Percentiles rank a stretch among this genome's conserved stretches.
Conservation (phyloP, 768 basidiomycete genomes). For the Kwoniella botswanensis region DNA sequence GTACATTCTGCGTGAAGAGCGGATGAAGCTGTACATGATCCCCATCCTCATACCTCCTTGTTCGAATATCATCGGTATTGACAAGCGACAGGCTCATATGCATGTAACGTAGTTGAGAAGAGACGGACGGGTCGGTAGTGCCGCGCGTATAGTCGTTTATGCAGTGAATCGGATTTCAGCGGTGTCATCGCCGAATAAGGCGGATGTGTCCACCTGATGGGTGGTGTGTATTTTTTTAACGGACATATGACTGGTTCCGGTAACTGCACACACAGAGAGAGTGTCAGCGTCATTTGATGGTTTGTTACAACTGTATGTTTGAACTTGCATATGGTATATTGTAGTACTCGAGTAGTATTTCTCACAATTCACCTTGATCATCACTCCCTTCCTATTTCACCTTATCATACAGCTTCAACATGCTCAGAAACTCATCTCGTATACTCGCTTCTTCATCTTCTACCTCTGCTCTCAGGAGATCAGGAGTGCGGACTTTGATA, state of each 20-base stretch:
- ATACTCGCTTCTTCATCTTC: constrained; percentile 25
- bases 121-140: constrained; percentile 5
- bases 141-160: constrained; percentile 11
- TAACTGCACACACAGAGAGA: neutral
- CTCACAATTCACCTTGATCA: too few relatives aligned
- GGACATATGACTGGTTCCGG: constrained; percentile 27
- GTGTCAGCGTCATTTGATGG: constrained; percentile 21
- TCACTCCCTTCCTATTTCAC: neutral
- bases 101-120: neutral
- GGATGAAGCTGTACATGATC: neutral
- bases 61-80: too few relatives aligned
- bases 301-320: too few relatives aligned
- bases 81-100: too few relatives aligned
- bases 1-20: too few relatives aligned
- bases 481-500: constrained; percentile 21
- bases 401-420: constrained; percentile 10
- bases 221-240: constrained; percentile 10
- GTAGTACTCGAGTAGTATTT: too few relatives aligned
- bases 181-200: constrained; percentile 22
- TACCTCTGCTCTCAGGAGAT: constrained; percentile 18
- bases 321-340: too few relatives aligned
- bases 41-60: too few relatives aligned
- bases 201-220: constrained; percentile 4
- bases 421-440: constrained; percentile 33
- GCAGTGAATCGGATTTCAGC: constrained; percentile 23